phyloP scores from a whole-genome alignment of 2,329 filamentous ascomycete genomes.

The Ophiostoma perfectum region DNA sequence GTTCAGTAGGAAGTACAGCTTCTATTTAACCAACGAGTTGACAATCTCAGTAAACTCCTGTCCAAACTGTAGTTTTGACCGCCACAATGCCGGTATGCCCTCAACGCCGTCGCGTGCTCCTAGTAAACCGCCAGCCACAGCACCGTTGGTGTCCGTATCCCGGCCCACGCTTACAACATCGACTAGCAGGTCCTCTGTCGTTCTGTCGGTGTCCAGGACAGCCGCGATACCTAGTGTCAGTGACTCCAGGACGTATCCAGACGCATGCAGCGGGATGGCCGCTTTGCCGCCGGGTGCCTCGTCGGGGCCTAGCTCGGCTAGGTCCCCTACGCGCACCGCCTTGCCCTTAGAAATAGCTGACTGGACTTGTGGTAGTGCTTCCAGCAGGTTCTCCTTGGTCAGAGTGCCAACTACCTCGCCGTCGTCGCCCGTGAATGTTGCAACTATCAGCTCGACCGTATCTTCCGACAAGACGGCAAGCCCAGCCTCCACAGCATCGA shows the following conservation, averaged over 20 bases:
- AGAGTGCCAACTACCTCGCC: background rate
- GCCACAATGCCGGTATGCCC: conserved; percentile 40
- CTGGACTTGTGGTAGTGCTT: background rate
- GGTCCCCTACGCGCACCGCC: conserved; percentile 28
- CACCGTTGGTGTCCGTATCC: conserved; percentile 45
- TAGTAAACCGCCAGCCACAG: conserved; percentile 42
- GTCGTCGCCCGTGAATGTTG: background rate
- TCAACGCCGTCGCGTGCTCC: conserved; percentile 42
- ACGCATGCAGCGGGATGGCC: conserved; percentile 31
- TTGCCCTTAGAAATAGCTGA: conserved; percentile 32
- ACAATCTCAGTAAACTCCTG: conserved; percentile 33
- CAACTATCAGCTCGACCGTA: background rate
- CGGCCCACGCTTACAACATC: conserved; percentile 42
- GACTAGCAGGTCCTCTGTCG: conserved; percentile 41
- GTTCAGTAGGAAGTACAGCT: background rate
- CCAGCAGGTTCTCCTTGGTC: background rate
- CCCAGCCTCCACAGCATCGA: conserved; percentile 33
- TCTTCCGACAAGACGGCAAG: background rate
- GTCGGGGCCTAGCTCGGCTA: conserved; percentile 34
- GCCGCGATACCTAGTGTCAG: conserved; percentile 40
- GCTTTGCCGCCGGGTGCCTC: background rate
- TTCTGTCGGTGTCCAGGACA: conserved; percentile 35
- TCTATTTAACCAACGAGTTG: background rate
- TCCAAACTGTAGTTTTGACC: conserved; percentile 37
- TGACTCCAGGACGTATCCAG: conserved; percentile 42